Base-by-base conservation (phyloP, 1,139 yeast species). In the Nadsonia commutata region DNA sequence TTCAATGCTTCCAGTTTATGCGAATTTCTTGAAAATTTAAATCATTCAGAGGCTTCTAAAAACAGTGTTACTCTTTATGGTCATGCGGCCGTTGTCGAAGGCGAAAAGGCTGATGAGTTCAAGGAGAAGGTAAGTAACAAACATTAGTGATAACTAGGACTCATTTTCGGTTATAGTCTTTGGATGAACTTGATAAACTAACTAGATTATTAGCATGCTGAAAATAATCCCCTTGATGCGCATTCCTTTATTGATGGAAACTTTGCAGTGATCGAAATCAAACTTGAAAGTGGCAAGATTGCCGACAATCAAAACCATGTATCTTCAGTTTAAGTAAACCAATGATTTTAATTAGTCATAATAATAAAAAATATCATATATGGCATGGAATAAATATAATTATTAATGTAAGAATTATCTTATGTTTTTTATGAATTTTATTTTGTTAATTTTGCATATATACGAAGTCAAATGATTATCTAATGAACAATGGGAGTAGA, bases 31-130 rank as follows among this genome's bases (percentile, higher is more conserved):
- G 78, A 81, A 48, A 76, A 74, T 49, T 64, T 86, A 56, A 86
- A 86, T 59, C 86, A 80, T 55, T 68, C 74, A 18, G 94, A 84
- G 57, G 58, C 84, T 48, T 75, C 84, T 45, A 75, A 85, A 49
- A 78, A 83, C 44, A 78, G 88, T 49, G 88, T 82, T 9, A 84
- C 93, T 55, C 64, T 88, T 37, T 69, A 72, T 42, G 97, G 96
- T 1, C 66, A 64, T 23, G 93, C 93, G 4, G 17, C 8, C 3
- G 40, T 18, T 22, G 13, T 22, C 20, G 37, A 23, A 18, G 38
- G 38, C n/a, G 38, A 18, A 23, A 39, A 39, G 37, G 23, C 37
- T 17, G 42, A 40, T 8, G 17, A 8, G 9, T 17, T 13, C 13
- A 18, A 19, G 18, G 39, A 17, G 18, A 33, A 31, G 21, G 42